phyloP scores from a whole-genome alignment of 1,139 yeast genomes.

The Yamadazyma friedrichii region DNA sequence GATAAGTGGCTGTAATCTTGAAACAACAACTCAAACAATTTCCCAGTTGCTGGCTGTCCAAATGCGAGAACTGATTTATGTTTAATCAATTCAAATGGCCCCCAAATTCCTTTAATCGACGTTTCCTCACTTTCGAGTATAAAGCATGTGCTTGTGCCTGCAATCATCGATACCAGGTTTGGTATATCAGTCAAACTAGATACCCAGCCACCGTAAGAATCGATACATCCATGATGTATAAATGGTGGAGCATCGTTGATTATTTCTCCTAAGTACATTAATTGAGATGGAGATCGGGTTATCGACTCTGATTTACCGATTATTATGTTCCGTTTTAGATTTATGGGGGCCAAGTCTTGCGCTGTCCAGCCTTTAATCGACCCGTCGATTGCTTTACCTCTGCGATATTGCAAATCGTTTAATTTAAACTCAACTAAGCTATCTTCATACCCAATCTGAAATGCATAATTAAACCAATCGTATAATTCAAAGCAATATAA shows the following conservation, averaged over 20 bases:
- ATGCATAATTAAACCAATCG: slow-evolving; percentile 44
- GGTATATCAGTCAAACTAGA: slow-evolving; percentile 23
- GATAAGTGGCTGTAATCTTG: slow-evolving; percentile 22
- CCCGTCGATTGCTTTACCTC: slow-evolving; percentile 46
- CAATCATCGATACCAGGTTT: slow-evolving; percentile 45
- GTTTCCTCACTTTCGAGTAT: slow-evolving; percentile 26
- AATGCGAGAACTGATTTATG: slow-evolving; percentile 41
- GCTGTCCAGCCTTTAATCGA: slow-evolving; percentile 55
- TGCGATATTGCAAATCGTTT: slow-evolving; percentile 8
- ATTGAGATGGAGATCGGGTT: neutral
- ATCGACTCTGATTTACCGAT: slow-evolving; percentile 16
- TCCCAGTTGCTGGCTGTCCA: slow-evolving; percentile 61
- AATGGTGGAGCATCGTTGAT: slow-evolving; percentile 8
- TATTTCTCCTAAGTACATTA: slow-evolving; percentile 20
- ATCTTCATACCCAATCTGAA: slow-evolving; percentile 28
- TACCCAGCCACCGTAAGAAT: slow-evolving; percentile 59
- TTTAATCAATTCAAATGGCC: slow-evolving; percentile 43
- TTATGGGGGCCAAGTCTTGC: slow-evolving; percentile 19
- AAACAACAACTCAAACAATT: slow-evolving; percentile 46
- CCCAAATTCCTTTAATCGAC: slow-evolving; percentile 52
- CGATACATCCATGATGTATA: slow-evolving; percentile 52
- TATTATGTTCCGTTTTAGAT: slow-evolving; percentile 20
- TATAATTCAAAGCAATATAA: slow-evolving; percentile 51
- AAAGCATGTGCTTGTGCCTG: slow-evolving; percentile 63
- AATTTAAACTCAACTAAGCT: slow-evolving; percentile 12